phyloP scores from a whole-genome alignment of 305 asterid genomes.

The Fraxinus latifolia region DNA sequence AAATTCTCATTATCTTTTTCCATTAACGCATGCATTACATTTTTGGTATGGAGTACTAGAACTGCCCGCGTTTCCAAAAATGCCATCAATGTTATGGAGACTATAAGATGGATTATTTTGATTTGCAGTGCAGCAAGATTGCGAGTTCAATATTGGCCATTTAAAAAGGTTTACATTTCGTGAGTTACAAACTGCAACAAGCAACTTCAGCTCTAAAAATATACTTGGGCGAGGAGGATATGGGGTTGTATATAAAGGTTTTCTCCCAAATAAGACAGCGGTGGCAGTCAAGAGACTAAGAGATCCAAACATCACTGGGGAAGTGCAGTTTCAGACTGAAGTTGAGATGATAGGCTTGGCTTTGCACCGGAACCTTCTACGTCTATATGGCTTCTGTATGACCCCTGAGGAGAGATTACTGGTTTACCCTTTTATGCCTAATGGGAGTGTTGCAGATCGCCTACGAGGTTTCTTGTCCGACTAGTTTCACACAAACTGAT shows the following conservation, averaged over 20 bases:
- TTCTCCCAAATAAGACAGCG: slow-evolving; percentile 62
- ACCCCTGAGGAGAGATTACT: slow-evolving; percentile 82
- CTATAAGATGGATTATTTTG: slow-evolving; percentile 1
- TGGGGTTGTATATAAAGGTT: slow-evolving; percentile 83
- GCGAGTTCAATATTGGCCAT: slow-evolving; percentile 58
- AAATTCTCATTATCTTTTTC: neutral
- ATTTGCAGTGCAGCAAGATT: slow-evolving; percentile 79
- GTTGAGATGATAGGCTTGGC: slow-evolving; percentile 95
- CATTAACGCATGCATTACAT: neutral
- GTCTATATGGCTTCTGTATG: slow-evolving; percentile 79
- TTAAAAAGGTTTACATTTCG: slow-evolving; percentile 71
- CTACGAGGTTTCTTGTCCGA: slow-evolving; percentile 53
- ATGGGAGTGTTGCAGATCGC: slow-evolving; percentile 93
- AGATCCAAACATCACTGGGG: slow-evolving; percentile 86
- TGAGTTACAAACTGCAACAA: slow-evolving; percentile 73
- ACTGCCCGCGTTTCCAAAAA: neutral
- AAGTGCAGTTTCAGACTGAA: slow-evolving; percentile 92
- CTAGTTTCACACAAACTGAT: neutral
- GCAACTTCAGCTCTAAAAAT: slow-evolving; percentile 74
- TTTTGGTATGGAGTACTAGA: neutral
- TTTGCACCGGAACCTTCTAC: slow-evolving; percentile 85
- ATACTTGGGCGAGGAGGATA: slow-evolving; percentile 90
- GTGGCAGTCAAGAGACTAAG: slow-evolving; percentile 82
- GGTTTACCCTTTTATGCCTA: slow-evolving; percentile 83
- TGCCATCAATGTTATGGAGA: neutral